These are phyloP conservation scores for Akanthomyces dipterigenus DNA, from an alignment of 2,329 filamentous ascomycete genomes.

Conservation along the genomic window DNA sequence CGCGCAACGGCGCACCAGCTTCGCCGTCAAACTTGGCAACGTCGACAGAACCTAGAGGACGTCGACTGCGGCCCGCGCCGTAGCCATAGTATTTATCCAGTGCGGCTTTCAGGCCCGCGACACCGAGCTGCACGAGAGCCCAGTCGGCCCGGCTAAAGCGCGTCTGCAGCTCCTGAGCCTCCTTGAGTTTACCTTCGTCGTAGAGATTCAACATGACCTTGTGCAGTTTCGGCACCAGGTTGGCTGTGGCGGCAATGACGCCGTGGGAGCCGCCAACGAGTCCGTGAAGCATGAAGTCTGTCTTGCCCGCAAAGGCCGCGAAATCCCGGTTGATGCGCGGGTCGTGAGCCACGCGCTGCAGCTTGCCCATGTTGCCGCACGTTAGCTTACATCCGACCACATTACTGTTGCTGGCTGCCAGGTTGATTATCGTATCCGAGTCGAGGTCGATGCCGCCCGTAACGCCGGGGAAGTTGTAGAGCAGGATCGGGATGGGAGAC, in stretches of 20 bases:
- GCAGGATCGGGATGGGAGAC: slow-evolving; percentile 53
- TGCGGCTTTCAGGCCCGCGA: slow-evolving; percentile 23
- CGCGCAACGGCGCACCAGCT: slow-evolving; percentile 14
- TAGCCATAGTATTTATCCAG: slow-evolving; percentile 18
- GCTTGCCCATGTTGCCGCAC: slow-evolving; percentile 59
- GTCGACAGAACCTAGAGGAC: slow-evolving; percentile 20
- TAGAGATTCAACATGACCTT: slow-evolving; percentile 28
- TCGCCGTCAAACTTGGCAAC: slow-evolving; percentile 19
- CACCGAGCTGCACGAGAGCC: slow-evolving; percentile 23
- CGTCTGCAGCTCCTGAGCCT: slow-evolving; percentile 31
- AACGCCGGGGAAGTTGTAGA: slow-evolving; percentile 62
- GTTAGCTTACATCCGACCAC: slow-evolving; percentile 60
- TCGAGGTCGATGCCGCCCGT: slow-evolving; percentile 54
- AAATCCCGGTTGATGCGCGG: slow-evolving; percentile 23
- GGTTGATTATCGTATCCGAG: slow-evolving; percentile 50
- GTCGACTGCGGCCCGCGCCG: slow-evolving; percentile 19
- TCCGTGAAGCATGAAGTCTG: slow-evolving; percentile 35
- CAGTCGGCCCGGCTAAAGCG: slow-evolving; percentile 23
- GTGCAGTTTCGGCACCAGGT: slow-evolving; percentile 32
- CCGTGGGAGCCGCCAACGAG: slow-evolving; percentile 32
- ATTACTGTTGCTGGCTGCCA: slow-evolving; percentile 45
- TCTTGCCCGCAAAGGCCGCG: slow-evolving; percentile 31
- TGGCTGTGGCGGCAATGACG: slow-evolving; percentile 34
- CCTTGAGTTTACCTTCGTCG: slow-evolving; percentile 24
- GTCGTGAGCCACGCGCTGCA: slow-evolving; percentile 42